phyloP scores from a whole-genome alignment of 306 rosid genomes.

The Gynostemma pentaphyllum region DNA sequence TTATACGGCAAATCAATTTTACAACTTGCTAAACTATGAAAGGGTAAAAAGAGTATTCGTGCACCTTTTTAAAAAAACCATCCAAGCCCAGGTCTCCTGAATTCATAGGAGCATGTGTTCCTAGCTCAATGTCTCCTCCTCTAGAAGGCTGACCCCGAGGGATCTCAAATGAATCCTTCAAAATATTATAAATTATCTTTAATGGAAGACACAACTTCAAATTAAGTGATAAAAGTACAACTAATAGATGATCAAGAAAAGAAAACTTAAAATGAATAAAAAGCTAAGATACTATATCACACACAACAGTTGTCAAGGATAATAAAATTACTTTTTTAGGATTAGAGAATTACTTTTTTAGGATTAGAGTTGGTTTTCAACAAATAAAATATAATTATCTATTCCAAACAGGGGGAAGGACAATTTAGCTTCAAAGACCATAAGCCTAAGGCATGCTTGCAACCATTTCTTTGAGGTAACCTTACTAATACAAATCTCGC shows the following conservation, averaged over 20 bases:
- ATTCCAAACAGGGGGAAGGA: too few species aligned
- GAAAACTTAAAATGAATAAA: background rate
- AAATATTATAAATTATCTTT: constrained; percentile 1
- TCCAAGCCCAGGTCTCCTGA: constrained; percentile 68
- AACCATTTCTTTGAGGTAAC: too few species aligned
- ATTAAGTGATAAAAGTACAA: background rate
- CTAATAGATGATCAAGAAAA: background rate
- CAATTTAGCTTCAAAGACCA: too few species aligned
- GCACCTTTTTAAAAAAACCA: constrained; percentile 72
- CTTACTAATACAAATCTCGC: too few species aligned
- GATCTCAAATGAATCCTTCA: constrained; percentile 82
- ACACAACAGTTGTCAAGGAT: background rate
- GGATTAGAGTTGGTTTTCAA: too few species aligned
- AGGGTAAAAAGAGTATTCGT: background rate
- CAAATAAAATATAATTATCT: too few species aligned
- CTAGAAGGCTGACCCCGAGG: constrained; percentile 52
- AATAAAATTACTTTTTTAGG: too few species aligned
- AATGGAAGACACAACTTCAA: background rate
- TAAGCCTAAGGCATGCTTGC: too few species aligned
- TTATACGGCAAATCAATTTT: background rate
- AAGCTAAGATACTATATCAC: background rate
- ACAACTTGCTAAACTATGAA: background rate
- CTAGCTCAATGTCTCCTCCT: constrained; percentile 67
- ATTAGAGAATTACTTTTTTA: too few species aligned
- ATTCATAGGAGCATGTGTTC: constrained; percentile 34